A percentile compares a stretch with the other conserved stretches of the same genome.
Conservation (phyloP, 2,329 filamentous ascomycete genomes). For the Fusarium algeriense region DNA sequence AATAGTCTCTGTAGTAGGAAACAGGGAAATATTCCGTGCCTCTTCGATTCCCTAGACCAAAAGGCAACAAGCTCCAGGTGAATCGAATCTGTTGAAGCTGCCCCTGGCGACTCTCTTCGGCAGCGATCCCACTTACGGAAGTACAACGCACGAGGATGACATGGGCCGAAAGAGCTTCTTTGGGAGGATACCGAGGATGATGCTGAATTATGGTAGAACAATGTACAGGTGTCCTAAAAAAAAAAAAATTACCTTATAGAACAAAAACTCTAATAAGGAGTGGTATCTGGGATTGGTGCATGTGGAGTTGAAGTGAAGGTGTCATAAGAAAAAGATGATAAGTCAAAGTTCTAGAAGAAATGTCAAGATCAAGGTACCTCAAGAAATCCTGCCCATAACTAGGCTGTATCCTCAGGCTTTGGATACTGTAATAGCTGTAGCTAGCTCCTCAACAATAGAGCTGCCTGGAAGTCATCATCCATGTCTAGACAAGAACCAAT, state of each 20-base stretch:
- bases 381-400: not conserved
- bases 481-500: slow-evolving; percentile 18
- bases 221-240: slow-evolving; percentile 18
- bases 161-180: slow-evolving; percentile 24
- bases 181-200: slow-evolving; percentile 25
- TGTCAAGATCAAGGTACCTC: not conserved
- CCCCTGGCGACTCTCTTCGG: slow-evolving; percentile 42
- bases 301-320: slow-evolving; percentile 22
- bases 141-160: slow-evolving; percentile 31
- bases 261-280: slow-evolving; percentile 13
- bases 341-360: slow-evolving; percentile 3
- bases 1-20: slow-evolving; percentile 1
- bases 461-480: slow-evolving; percentile 8
- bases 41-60: slow-evolving; percentile 19
- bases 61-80: slow-evolving; percentile 19
- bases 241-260: slow-evolving; percentile 19
- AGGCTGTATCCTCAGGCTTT: not conserved
- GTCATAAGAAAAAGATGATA: slow-evolving; percentile 9
- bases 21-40: slow-evolving; percentile 19
- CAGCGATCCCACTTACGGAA: slow-evolving; percentile 46
- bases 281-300: slow-evolving; percentile 8
- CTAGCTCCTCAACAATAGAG: slow-evolving; percentile 27
- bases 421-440: not conserved
- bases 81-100: slow-evolving; percentile 30
- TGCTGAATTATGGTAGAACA: slow-evolving; percentile 17